phyloP scores from a whole-genome alignment of 2,329 filamentous ascomycete species.

The Sphaerulina vaccinii region DNA sequence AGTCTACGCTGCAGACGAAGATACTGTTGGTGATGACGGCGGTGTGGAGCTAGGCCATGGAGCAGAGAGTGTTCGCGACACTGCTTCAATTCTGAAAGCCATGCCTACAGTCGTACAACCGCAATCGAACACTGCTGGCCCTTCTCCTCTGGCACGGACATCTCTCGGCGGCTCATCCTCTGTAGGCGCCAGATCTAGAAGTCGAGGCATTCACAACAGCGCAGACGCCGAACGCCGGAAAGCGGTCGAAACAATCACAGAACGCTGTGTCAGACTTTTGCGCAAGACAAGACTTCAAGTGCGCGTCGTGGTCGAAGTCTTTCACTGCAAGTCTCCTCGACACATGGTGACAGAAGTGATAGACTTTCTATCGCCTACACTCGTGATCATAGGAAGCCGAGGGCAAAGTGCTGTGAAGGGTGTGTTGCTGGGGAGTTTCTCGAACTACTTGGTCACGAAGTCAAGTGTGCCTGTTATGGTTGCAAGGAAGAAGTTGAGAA shows the following conservation, averaged over 20 bases:
- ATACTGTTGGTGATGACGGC: constrained; percentile 51
- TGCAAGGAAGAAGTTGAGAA: constrained; percentile 81
- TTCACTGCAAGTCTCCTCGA: constrained; percentile 97
- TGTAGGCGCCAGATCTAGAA: constrained; percentile 30
- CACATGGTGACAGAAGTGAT: constrained; percentile 97
- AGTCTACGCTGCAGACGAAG: constrained; percentile 91
- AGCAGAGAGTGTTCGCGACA: constrained; percentile 71
- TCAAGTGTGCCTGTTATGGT: constrained; percentile 98
- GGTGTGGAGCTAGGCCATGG: constrained; percentile 67
- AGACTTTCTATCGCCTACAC: constrained; percentile 83
- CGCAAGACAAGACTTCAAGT: constrained; percentile 92
- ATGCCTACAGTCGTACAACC: constrained; percentile 47
- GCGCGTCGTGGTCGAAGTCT: constrained; percentile 88
- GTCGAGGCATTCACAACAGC: constrained; percentile 44
- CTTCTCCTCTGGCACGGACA: constrained; percentile 34
- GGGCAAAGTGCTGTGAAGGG: constrained; percentile 91
- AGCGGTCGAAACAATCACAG: constrained; percentile 80
- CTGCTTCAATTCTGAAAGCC: constrained; percentile 68
- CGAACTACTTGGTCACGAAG: constrained; percentile 95
- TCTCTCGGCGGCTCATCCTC: constrained; percentile 19
- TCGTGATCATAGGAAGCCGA: constrained; percentile 89
- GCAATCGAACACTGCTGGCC: constrained; percentile 29
- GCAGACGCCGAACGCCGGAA: constrained; percentile 75
- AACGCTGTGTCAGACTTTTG: constrained; percentile 78
- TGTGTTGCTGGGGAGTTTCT: constrained; percentile 92